Evolutionary conservation across 495 filamentous ascomycete species (phyloP).

Genomic region (Cercophora scortea): DNA sequence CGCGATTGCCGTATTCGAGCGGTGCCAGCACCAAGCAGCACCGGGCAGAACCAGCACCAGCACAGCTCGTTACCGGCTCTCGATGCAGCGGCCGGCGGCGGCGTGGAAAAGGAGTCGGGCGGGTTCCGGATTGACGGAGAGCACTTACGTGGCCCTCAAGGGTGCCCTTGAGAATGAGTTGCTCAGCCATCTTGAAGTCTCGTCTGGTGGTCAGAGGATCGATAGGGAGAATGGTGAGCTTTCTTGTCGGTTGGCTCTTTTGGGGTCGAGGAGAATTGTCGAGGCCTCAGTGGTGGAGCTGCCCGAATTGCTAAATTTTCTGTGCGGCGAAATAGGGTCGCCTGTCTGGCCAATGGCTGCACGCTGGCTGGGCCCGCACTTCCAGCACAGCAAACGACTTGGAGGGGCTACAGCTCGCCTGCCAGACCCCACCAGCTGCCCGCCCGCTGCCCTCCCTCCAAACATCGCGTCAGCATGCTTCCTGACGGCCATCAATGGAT

Average conservation of each 20-base stretch:
- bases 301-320: constrained; percentile 28
- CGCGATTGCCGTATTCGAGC: too few species aligned
- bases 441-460: too few species aligned
- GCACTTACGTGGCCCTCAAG: constrained; percentile 83
- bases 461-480: too few species aligned
- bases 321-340: constrained; percentile 30
- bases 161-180: constrained; percentile 93
- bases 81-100: neutral
- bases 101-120: neutral
- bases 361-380: too few species aligned
- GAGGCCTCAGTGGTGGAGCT: constrained; percentile 18
- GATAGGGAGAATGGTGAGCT: constrained; percentile 27
- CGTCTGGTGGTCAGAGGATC: constrained; percentile 25
- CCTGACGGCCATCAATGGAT: too few species aligned
- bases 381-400: neutral
- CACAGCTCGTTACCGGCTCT: neutral
- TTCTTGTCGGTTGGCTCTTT: constrained; percentile 17
- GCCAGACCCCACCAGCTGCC: neutral
- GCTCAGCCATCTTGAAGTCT: constrained; percentile 71
- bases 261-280: constrained; percentile 18
- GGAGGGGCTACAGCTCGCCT: neutral
- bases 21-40: too few species aligned
- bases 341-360: neutral
- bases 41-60: neutral
- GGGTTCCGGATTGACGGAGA: neutral